phyloP scores from a whole-genome alignment of 2,329 filamentous ascomycete genomes.

The Drechslera avenae region DNA sequence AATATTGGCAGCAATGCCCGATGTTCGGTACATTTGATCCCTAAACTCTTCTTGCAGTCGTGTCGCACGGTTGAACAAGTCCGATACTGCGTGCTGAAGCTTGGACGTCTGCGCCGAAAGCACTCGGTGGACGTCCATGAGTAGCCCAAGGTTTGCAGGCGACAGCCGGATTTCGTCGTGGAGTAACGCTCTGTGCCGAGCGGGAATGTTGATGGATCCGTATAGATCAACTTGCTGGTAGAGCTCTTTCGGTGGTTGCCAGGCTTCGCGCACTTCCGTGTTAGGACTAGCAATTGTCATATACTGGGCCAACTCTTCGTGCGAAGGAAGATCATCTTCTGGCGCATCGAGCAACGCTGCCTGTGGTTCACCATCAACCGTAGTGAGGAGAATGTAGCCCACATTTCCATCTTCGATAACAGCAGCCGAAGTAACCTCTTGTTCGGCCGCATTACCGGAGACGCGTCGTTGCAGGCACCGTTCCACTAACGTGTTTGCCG shows the following conservation, averaged over 20 bases:
- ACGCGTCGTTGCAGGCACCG: constrained; percentile 51
- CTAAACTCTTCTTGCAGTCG: constrained; percentile 69
- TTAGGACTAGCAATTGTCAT: constrained; percentile 24
- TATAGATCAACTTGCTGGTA: constrained; percentile 63
- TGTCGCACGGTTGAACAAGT: constrained; percentile 74
- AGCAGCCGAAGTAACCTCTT: constrained; percentile 55
- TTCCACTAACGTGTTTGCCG: constrained; percentile 56
- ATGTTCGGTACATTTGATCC: constrained; percentile 69
- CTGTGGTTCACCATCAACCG: constrained; percentile 54
- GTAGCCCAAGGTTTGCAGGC: constrained; percentile 70
- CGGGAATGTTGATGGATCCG: constrained; percentile 62
- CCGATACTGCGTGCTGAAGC: constrained; percentile 71
- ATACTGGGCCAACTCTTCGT: constrained; percentile 36
- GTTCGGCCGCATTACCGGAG: constrained; percentile 16
- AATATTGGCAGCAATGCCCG: constrained; percentile 68
- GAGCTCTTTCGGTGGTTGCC: constrained; percentile 67
- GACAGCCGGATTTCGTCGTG: constrained; percentile 73
- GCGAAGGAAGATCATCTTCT: constrained; percentile 36
- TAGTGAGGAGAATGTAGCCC: constrained; percentile 63
- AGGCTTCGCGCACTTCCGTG: constrained; percentile 66
- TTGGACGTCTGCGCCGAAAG: constrained; percentile 71
- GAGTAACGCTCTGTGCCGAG: constrained; percentile 64
- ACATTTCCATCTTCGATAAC: constrained; percentile 62
- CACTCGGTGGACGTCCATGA: constrained; percentile 74
- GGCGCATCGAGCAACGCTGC: constrained; percentile 60